phyloP scores from a whole-genome alignment of 495 filamentous ascomycete species.

The Staphylotrichum tortipilum region DNA sequence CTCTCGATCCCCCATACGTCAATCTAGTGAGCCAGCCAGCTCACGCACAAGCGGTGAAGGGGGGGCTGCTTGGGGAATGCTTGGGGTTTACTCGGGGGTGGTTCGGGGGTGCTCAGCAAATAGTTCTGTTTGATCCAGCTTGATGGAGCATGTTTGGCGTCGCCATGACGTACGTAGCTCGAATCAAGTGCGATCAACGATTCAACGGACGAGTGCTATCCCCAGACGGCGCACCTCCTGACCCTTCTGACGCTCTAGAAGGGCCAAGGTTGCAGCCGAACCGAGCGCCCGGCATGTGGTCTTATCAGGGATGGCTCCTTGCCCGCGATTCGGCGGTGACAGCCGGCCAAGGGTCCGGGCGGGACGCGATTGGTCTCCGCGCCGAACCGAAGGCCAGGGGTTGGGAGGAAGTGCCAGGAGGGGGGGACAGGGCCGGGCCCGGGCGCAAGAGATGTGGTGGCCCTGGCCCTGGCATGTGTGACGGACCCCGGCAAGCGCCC shows the following conservation, averaged over 20 bases:
- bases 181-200: no score
- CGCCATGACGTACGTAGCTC: conserved; percentile 7
- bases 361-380: not conserved
- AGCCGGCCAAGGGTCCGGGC: not conserved
- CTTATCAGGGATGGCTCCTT: not conserved
- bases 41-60: not conserved
- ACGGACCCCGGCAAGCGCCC: not conserved
- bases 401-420: not conserved
- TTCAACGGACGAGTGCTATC: no score
- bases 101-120: not conserved
- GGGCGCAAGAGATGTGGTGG: no score
- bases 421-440: not conserved
- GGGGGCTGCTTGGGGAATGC: no score
- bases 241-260: no score
- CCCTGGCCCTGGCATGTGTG: not conserved
- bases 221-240: no score
- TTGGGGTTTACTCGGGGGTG: no score
- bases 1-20: not conserved
- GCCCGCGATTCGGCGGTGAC: not conserved
- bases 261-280: no score
- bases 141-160: no score
- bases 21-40: not conserved
- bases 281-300: no score
- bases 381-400: not conserved
- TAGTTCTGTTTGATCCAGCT: not conserved